Evolutionary conservation across 306 rosid genomes (phyloP).

Genomic region (Amphicarpaea edgeworthii): DNA sequence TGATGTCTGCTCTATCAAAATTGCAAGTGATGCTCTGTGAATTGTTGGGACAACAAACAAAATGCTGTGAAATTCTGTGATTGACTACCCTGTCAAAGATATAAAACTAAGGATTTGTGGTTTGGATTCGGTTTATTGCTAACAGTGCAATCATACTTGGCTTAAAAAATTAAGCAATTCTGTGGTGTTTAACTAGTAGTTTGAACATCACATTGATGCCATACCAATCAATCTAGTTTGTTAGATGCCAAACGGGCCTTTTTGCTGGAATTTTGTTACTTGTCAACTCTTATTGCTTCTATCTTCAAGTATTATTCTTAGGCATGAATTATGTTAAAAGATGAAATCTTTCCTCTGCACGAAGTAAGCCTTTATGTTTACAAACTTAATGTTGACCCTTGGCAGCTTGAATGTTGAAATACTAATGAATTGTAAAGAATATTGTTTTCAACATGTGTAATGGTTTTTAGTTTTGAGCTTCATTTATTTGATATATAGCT

Average conservation of each 20-base stretch:
- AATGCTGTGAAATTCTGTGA: neutral
- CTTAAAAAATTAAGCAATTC: neutral
- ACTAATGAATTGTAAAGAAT: neutral
- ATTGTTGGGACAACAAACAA: neutral
- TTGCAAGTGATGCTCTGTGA: neutral
- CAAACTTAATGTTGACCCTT: neutral
- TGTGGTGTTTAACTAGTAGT: slow-evolving; percentile 19
- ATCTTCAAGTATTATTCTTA: no score
- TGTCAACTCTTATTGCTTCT: neutral
- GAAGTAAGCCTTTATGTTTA: neutral
- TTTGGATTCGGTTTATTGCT: slow-evolving; percentile 26
- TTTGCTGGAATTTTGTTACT: slow-evolving; percentile 20
- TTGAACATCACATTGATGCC: slow-evolving; percentile 11
- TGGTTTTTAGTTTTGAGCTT: slow-evolving; percentile 6
- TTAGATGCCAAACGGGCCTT: neutral
- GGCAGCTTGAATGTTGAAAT: neutral
- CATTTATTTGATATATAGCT: neutral
- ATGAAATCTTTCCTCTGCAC: slow-evolving; percentile 4
- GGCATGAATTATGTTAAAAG: no score
- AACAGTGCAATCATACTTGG: slow-evolving; percentile 1
- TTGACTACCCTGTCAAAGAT: slow-evolving; percentile 15
- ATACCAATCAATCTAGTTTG: slow-evolving; percentile 10
- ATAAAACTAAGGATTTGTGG: neutral
- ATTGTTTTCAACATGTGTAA: neutral
- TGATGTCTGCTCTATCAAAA: no score